These are phyloP conservation scores for Acidomyces sp. DNA, from an alignment of 495 filamentous ascomycete genomes.

Conservation along the genomic window DNA sequence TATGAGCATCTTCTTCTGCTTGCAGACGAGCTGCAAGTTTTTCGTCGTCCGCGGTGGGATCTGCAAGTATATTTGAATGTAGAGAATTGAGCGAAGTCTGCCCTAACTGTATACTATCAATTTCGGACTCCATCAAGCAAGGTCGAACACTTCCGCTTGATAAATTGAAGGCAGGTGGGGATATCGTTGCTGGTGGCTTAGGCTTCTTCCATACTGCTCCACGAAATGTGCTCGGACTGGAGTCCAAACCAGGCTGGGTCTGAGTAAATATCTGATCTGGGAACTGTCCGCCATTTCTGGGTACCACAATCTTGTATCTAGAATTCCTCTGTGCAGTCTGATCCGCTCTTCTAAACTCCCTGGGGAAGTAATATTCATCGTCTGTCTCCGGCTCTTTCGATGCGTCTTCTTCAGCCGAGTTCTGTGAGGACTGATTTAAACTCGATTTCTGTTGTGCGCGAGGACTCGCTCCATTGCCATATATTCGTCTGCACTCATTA, in stretches of 20 bases:
- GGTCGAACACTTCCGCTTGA: background rate
- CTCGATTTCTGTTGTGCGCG: too few relatives aligned
- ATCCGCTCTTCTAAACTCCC: constrained; percentile 8
- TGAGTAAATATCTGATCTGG: constrained; percentile 24
- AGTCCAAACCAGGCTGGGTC: constrained; percentile 19
- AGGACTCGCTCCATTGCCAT: too few relatives aligned
- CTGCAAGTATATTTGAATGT: too few relatives aligned
- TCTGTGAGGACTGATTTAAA: too few relatives aligned
- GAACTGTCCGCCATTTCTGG: constrained; percentile 14
- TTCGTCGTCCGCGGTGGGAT: constrained; percentile 4
- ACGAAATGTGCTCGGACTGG: constrained; percentile 23
- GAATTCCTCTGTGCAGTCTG: constrained; percentile 11
- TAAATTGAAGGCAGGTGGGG: constrained; percentile 12
- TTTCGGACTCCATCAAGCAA: too few relatives aligned
- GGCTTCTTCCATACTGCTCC: constrained; percentile 29
- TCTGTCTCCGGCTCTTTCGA: constrained; percentile 3
- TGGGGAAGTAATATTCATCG: constrained; percentile 13
- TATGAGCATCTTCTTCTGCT: constrained; percentile 13
- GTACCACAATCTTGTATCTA: constrained; percentile 24
- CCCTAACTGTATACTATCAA: too few relatives aligned
- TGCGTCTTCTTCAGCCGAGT: too few relatives aligned
- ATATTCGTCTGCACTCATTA: too few relatives aligned
- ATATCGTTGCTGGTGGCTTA: constrained; percentile 9
- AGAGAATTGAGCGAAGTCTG: too few relatives aligned
- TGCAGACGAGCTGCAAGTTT: constrained; percentile 15